Evolutionary conservation across 2,329 filamentous ascomycete genomes (phyloP), one percentile per base, ranked within the genome.

Genomic region (Cercospora sp.): DNA sequence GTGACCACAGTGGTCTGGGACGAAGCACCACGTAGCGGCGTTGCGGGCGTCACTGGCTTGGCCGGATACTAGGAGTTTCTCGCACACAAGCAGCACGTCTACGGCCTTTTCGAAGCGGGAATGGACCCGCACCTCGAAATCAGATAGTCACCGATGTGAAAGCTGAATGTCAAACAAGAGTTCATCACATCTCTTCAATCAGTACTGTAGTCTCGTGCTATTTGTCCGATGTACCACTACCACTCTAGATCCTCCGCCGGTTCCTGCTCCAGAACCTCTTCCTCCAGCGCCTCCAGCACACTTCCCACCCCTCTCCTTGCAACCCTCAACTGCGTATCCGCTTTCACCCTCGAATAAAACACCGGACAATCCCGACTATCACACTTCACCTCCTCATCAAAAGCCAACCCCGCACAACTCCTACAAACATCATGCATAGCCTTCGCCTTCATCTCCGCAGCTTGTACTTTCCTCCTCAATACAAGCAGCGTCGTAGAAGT

Each of bases 291-390:
- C 68, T 78, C 77, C 51, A 85, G 73, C 5, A 84, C 81, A 31
- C 78, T 80, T 51, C 80, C 80, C 5, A 81, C 73, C 33, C 81
- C 75, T 42, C 73, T 76, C 64, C 69, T 79, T 69, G 81, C 80
- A 42, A 75, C 80, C 55, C 77, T 75, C 60, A 83, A 63, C 60
- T 78, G 83, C 9, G 85, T 84, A 23, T 79, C 79, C 76, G 91
- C 88, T 78, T 88, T 90, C 63, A 88, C 85, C 13, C 92, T 81
- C 33, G 89, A 89, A 80, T 97, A 98, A 73, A 97, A 98, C 0
- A 97, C 92, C 0, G 94, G 91, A 77, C 95, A 99, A 80, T 97
- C 94, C 78, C 91, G 88, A 78, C 91, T 97, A 76, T 97, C 93
- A 77, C 95, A 99, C 48, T 80, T 84, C n/a, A 97, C 89, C 36